Conservation (phyloP, 108 stramenopile genomes). For the Mayamaea pseudoterrestris region DNA sequence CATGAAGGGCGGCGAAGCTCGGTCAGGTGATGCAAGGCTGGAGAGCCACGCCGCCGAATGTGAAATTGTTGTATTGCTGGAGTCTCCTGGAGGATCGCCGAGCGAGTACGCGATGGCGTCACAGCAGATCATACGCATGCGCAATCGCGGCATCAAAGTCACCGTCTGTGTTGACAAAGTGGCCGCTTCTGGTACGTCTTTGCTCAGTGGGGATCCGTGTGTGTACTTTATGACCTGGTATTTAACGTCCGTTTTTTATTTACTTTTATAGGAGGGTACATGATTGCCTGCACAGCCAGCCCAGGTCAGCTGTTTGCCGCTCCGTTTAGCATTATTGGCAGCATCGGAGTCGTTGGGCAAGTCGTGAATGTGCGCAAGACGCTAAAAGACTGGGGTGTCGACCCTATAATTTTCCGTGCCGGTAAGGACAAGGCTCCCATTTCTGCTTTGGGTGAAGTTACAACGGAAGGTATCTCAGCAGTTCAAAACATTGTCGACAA, state of each 20-base stretch:
- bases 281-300: constrained; percentile 62
- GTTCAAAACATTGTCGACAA: constrained; percentile 62
- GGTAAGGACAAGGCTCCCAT: constrained; percentile 73
- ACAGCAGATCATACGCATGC: constrained; percentile 49
- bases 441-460: constrained; percentile 63
- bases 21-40: background rate
- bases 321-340: constrained; percentile 71
- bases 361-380: constrained; percentile 53
- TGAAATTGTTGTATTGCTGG: constrained; percentile 60
- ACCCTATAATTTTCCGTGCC: constrained; percentile 52
- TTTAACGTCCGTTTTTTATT: no score
- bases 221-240: no score
- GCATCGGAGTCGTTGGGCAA: constrained; percentile 69
- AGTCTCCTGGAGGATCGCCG: constrained; percentile 68
- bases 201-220: background rate
- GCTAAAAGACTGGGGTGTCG: constrained; percentile 48
- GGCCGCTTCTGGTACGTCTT: constrained; percentile 31
- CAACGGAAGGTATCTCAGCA: constrained; percentile 44
- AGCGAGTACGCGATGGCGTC: constrained; percentile 63
- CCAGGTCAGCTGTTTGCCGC: constrained; percentile 60
- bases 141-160: constrained; percentile 41
- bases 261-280: constrained; percentile 55
- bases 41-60: constrained; percentile 8
- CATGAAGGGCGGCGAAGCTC: constrained; percentile 1
- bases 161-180: constrained; percentile 67